Conservation (phyloP, 179 eudicot genomes). For the Silene vulgaris region DNA sequence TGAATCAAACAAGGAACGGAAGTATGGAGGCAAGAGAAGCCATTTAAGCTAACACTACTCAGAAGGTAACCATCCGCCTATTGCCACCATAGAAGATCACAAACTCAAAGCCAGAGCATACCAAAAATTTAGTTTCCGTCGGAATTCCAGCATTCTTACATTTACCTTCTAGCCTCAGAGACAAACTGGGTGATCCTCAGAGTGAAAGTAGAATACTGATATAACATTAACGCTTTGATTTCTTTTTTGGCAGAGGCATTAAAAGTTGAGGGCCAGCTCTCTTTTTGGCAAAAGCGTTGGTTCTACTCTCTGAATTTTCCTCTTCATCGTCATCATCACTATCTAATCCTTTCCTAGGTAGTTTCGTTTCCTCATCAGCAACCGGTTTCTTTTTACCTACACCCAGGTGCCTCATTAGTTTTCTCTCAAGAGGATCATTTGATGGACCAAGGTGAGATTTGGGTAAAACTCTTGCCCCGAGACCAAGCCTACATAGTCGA, state of each 20-base stretch:
- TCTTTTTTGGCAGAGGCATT: constrained; percentile 40
- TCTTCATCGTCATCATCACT: constrained; percentile 42
- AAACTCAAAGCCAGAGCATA: constrained; percentile 4
- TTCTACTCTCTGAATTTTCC: constrained; percentile 55
- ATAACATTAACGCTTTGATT: constrained; percentile 21
- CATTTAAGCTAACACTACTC: not conserved
- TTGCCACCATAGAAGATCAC: not conserved
- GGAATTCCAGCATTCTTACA: not conserved
- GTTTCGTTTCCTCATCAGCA: constrained; percentile 31
- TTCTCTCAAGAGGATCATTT: constrained; percentile 53
- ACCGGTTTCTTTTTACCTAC: constrained; percentile 39
- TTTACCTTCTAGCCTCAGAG: not conserved
- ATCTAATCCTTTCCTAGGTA: constrained; percentile 28
- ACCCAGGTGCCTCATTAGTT: constrained; percentile 43
- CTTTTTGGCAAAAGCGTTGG: constrained; percentile 54
- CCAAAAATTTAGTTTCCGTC: not conserved
- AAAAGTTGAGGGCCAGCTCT: constrained; percentile 31
- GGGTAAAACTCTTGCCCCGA: constrained; percentile 64
- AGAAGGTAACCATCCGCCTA: not conserved
- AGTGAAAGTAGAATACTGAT: not conserved
- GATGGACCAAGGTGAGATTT: constrained; percentile 31
- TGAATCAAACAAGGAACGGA: not conserved
- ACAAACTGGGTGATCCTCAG: not conserved
- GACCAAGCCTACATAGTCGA: constrained; percentile 55
- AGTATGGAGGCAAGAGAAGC: not conserved